These are phyloP conservation scores for Raphidocelis subcapitata DNA, from an alignment of 139 green algal genomes.

Conservation along the genomic window DNA sequence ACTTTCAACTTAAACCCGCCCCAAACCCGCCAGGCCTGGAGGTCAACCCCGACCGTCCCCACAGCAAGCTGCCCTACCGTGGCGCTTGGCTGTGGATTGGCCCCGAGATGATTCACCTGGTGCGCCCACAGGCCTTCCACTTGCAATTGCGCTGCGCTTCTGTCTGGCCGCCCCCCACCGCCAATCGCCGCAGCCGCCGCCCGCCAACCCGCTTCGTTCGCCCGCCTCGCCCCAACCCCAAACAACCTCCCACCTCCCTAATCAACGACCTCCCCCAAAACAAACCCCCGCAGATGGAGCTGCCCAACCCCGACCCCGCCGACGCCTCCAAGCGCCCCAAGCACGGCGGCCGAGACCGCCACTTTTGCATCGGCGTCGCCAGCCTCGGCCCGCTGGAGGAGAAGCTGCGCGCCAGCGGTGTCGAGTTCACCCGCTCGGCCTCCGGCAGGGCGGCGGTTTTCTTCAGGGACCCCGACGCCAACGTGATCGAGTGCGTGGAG, in stretches of 20 bases:
- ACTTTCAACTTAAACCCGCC: too few relatives aligned
- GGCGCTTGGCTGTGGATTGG: conserved; percentile 82
- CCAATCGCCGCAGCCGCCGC: too few relatives aligned
- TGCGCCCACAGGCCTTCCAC: too few relatives aligned
- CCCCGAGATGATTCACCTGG: conserved; percentile 81
- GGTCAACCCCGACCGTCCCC: conserved; percentile 81
- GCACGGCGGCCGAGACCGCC: conserved; percentile 83
- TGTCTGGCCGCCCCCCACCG: too few relatives aligned
- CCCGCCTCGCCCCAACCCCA: too few relatives aligned
- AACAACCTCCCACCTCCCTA: too few relatives aligned
- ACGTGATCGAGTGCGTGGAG: too few relatives aligned
- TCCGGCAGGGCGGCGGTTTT: conserved; percentile 82
- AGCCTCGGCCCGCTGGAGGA: conserved; percentile 59
- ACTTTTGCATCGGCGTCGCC: conserved; percentile 81
- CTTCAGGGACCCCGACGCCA: conserved; percentile 78
- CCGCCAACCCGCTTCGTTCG: too few relatives aligned
- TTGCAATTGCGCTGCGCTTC: too few relatives aligned
- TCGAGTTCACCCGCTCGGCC: conserved; percentile 77
- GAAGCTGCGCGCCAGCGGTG: conserved; percentile 53
- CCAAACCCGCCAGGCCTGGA: conserved; percentile 55
- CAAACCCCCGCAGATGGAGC: too few relatives aligned
- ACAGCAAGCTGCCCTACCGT: conserved; percentile 86
- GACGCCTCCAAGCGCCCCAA: too few relatives aligned
- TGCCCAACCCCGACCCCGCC: conserved; percentile 79
- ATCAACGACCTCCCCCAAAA: too few relatives aligned